phyloP scores from a whole-genome alignment of 306 rosid genomes.

The Rubus parviflorus region DNA sequence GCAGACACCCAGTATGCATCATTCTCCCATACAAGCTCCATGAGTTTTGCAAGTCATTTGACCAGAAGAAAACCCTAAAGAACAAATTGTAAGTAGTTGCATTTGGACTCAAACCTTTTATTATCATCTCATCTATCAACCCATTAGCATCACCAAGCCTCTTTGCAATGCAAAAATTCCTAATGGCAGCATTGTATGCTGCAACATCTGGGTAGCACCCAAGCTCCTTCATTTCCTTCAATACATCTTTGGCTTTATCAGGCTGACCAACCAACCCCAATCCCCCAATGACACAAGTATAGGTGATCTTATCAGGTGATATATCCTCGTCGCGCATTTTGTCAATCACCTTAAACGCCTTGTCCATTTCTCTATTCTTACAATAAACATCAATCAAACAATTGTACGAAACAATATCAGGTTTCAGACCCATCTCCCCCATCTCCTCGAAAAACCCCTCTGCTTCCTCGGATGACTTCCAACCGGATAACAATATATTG shows the following conservation, averaged over 20 bases:
- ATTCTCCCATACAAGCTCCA: conserved; percentile 72
- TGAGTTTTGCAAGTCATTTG: conserved; percentile 64
- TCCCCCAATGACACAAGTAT: conserved; percentile 78
- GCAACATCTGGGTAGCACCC: conserved; percentile 83
- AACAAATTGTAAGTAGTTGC: conserved; percentile 85
- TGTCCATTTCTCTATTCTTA: conserved; percentile 64
- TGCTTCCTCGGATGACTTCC: conserved; percentile 86
- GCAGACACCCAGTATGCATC: conserved; percentile 66
- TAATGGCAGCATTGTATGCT: conserved; percentile 75
- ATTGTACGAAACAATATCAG: conserved; percentile 80
- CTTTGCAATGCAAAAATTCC: conserved; percentile 85
- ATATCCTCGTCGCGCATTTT: conserved; percentile 58
- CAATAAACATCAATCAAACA: conserved; percentile 80
- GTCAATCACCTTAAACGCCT: conserved; percentile 68
- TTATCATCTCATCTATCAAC: conserved; percentile 74
- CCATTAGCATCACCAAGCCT: conserved; percentile 73
- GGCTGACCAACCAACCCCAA: conserved; percentile 88
- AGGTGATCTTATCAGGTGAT: conserved; percentile 69
- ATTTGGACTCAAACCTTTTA: conserved; percentile 66
- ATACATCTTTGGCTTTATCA: conserved; percentile 66
- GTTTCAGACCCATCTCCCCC: conserved; percentile 68
- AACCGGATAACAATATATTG: conserved; percentile 77
- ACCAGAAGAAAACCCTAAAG: conserved; percentile 76
- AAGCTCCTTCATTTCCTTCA: conserved; percentile 88
- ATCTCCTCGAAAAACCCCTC: conserved; percentile 80